Evolutionary conservation across 1,284 basidiomycete species (phyloP).

Genomic region (Cutaneotrichosporon sp.): DNA sequence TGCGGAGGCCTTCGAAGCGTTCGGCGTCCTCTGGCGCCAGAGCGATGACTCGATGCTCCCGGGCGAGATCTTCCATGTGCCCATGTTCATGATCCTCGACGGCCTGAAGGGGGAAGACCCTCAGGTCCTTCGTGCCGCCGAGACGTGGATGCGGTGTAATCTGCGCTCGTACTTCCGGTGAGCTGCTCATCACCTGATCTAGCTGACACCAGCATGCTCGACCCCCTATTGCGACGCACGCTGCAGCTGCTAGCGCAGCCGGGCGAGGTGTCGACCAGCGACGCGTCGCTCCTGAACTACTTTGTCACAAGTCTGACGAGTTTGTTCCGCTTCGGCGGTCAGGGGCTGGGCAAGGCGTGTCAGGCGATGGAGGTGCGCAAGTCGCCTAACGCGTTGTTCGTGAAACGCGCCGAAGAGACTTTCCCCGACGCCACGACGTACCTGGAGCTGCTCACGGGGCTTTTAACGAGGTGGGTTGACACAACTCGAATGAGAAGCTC

Average conservation of each 20-base stretch:
- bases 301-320: slow-evolving; percentile 62
- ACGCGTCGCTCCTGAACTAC: slow-evolving; percentile 20
- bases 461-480: slow-evolving; percentile 13
- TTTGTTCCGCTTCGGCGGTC: slow-evolving; percentile 78
- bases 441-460: slow-evolving; percentile 11
- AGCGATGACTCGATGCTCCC: slow-evolving; percentile 77
- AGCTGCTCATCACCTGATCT: slow-evolving; percentile 11
- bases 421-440: slow-evolving; percentile 15
- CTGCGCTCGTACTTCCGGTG: slow-evolving; percentile 85
- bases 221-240: slow-evolving; percentile 70
- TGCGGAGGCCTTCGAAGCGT: slow-evolving; percentile 67
- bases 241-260: slow-evolving; percentile 8
- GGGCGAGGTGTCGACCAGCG: background rate
- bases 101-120: slow-evolving; percentile 71
- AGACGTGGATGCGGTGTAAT: slow-evolving; percentile 93
- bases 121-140: slow-evolving; percentile 66
- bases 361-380: slow-evolving; percentile 21
- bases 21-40: slow-evolving; percentile 87
- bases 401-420: slow-evolving; percentile 4
- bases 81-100: slow-evolving; percentile 82
- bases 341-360: slow-evolving; percentile 53
- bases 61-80: slow-evolving; percentile 73
- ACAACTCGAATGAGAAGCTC: background rate
- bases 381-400: slow-evolving; percentile 17
- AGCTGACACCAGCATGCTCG: slow-evolving; percentile 61